These are phyloP conservation scores for Torulaspora maleeae DNA, from an alignment of 805 yeast species.

Conservation along the genomic window DNA sequence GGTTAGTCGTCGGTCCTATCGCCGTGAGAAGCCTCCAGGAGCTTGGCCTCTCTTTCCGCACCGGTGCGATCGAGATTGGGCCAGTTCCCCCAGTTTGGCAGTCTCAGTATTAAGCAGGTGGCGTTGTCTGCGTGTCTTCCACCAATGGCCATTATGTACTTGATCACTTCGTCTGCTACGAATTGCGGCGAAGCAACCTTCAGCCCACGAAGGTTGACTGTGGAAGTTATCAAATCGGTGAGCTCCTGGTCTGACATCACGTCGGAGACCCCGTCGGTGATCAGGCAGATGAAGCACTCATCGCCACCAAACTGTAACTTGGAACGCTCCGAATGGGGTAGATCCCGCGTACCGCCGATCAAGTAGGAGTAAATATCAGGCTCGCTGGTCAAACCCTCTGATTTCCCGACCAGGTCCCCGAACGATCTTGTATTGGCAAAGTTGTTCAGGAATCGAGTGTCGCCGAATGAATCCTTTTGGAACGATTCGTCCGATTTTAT, in stretches of 20 bases:
- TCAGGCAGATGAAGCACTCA: constrained; percentile 77
- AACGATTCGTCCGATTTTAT: constrained; percentile 59
- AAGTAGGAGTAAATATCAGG: constrained; percentile 75
- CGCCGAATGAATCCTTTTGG: constrained; percentile 88
- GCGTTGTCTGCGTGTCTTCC: constrained; percentile 82
- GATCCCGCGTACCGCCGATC: constrained; percentile 53
- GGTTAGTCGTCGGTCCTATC: constrained; percentile 15
- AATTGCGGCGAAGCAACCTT: constrained; percentile 73
- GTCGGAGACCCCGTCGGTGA: constrained; percentile 85
- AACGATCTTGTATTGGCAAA: constrained; percentile 91
- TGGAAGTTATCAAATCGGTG: constrained; percentile 76
- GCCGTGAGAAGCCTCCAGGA: constrained; percentile 30
- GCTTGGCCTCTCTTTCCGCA: constrained; percentile 63
- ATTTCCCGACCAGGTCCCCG: constrained; percentile 80
- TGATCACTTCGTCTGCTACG: constrained; percentile 80
- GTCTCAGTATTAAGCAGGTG: constrained; percentile 75
- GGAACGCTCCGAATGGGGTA: constrained; percentile 37
- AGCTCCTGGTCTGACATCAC: constrained; percentile 83
- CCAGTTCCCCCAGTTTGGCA: constrained; percentile 95
- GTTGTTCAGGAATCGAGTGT: constrained; percentile 67
- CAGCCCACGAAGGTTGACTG: constrained; percentile 56
- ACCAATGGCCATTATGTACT: constrained; percentile 78
- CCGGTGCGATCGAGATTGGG: constrained; percentile 82
- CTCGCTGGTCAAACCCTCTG: constrained; percentile 84
- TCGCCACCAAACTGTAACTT: constrained; percentile 63